A percentile compares a stretch with the other conserved stretches of the same genome.
These are phyloP conservation scores for Tolypocladium cylindrosporum DNA, from an alignment of 2,329 filamentous ascomycete genomes.

Conservation along the genomic window DNA sequence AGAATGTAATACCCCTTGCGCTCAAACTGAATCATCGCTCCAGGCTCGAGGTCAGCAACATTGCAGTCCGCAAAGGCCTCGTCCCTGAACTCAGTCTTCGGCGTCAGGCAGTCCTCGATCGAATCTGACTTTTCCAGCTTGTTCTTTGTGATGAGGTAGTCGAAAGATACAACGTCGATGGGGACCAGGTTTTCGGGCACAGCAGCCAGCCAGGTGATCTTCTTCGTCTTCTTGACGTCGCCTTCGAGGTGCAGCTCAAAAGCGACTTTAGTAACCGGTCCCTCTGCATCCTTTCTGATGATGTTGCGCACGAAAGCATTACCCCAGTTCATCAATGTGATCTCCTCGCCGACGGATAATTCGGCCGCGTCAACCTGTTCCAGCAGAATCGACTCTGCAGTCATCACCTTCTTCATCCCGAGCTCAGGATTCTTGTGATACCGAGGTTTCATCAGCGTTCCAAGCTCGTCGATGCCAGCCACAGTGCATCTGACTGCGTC, in stretches of 20 bases:
- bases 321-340: not conserved
- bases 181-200: slow-evolving; percentile 32
- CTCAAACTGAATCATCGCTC: slow-evolving; percentile 84
- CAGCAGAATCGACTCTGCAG: not conserved
- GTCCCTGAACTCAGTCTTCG: slow-evolving; percentile 58
- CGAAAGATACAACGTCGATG: slow-evolving; percentile 75
- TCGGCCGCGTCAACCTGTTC: not conserved
- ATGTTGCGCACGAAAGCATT: not conserved
- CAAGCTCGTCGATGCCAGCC: not conserved
- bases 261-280: slow-evolving; percentile 45
- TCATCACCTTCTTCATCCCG: not conserved
- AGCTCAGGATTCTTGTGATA: not conserved
- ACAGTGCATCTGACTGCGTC: slow-evolving; percentile 57
- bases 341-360: not conserved
- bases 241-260: slow-evolving; percentile 75
- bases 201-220: slow-evolving; percentile 75
- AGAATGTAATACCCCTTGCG: slow-evolving; percentile 76
- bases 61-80: slow-evolving; percentile 67
- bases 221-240: slow-evolving; percentile 86
- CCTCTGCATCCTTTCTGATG: not conserved
- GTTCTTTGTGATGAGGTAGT: slow-evolving; percentile 82
- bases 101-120: slow-evolving; percentile 67
- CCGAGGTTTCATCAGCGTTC: not conserved
- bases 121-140: slow-evolving; percentile 73
- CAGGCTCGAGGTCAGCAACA: slow-evolving; percentile 59